phyloP scores from a whole-genome alignment of 257 asterid species.

The Forsythia viridissima region DNA sequence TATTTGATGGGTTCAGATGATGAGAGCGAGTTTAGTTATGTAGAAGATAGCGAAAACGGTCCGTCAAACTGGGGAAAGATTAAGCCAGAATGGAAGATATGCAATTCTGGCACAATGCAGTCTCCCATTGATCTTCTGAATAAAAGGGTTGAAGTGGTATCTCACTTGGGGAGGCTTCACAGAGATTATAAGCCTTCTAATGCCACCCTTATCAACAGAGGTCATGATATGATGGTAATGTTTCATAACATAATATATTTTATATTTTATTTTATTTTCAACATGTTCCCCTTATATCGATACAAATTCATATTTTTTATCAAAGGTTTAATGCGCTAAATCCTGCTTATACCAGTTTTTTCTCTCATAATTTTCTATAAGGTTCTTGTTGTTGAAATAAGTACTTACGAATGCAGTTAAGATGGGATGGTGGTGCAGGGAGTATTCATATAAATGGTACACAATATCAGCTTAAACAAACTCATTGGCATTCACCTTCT shows the following conservation, averaged over 20 bases:
- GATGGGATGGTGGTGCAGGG: slow-evolving; percentile 62
- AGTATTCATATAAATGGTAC: slow-evolving; percentile 54
- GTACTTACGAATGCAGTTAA: slow-evolving; percentile 42
- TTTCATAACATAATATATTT: neutral
- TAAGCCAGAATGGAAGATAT: slow-evolving; percentile 59
- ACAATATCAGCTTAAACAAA: slow-evolving; percentile 48
- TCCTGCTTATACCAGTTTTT: no score
- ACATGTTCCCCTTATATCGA: no score
- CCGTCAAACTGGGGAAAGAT: slow-evolving; percentile 72
- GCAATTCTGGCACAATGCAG: slow-evolving; percentile 61
- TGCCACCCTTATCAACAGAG: slow-evolving; percentile 73
- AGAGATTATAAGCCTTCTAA: slow-evolving; percentile 46
- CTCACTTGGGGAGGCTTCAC: slow-evolving; percentile 50
- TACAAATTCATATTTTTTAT: no score
- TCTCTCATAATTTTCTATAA: no score
- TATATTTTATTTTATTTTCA: no score
- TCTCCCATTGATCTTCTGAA: slow-evolving; percentile 71
- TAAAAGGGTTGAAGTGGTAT: slow-evolving; percentile 51
- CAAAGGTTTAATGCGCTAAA: no score
- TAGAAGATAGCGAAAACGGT: slow-evolving; percentile 44
- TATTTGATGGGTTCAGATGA: slow-evolving; percentile 39
- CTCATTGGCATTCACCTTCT: slow-evolving; percentile 89
- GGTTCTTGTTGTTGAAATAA: neutral
- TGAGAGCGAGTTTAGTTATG: slow-evolving; percentile 72
- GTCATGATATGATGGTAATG: slow-evolving; percentile 83